Conservation (phyloP, 768 basidiomycete species). For the Albatrellus ellisii region DNA sequence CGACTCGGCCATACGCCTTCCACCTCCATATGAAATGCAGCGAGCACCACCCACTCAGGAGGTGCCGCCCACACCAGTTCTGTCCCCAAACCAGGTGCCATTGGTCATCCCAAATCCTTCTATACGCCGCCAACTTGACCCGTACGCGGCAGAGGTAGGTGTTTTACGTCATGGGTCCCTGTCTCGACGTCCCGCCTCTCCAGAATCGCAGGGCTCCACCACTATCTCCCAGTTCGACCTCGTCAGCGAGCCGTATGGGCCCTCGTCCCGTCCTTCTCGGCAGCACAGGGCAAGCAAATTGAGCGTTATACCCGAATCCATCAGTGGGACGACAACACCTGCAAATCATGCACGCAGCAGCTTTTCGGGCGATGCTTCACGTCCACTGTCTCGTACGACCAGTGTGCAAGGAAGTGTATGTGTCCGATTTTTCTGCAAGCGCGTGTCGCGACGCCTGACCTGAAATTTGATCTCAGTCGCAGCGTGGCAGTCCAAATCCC, state of each 20-base stretch:
- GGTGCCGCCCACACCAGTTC: not conserved
- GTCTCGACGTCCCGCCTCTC: not conserved
- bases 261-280: constrained; percentile 8
- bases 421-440: too few relatives aligned
- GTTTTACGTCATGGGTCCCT: not conserved
- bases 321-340: constrained; percentile 11
- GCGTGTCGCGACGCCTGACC: not conserved
- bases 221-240: constrained; percentile 14
- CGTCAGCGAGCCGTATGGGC: constrained; percentile 10
- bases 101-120: constrained; percentile 13
- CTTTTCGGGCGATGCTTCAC: constrained; percentile 7
- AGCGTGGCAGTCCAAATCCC: not conserved
- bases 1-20: constrained; percentile 10
- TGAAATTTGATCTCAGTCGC: not conserved
- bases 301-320: constrained; percentile 9
- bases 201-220: constrained; percentile 12
- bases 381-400: constrained; percentile 3
- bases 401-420: constrained; percentile 4
- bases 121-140: constrained; percentile 3
- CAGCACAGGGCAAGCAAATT: constrained; percentile 5
- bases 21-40: constrained; percentile 11
- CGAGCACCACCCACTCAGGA: constrained; percentile 1
- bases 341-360: constrained; percentile 6
- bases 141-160: not conserved
- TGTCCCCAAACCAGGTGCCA: constrained; percentile 2